Evolutionary conservation across 2,329 filamentous ascomycete genomes (phyloP), one percentile per base, ranked within the genome.

Genomic region (Aspergillus fructus): DNA sequence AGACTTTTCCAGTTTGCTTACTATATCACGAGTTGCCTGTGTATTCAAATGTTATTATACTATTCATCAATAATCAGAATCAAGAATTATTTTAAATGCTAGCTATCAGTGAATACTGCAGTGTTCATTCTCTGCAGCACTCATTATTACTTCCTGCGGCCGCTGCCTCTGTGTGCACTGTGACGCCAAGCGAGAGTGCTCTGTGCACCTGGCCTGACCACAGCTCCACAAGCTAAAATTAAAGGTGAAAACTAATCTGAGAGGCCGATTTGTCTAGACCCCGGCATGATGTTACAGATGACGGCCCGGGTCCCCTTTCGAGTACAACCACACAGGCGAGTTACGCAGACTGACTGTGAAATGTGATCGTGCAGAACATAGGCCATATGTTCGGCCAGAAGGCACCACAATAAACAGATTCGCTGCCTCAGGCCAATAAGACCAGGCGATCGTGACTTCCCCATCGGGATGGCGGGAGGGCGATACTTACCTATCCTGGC

Each of bases 151-250:
- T 30, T 30, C 27, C 27, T 11, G 27, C 27, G 27, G 27, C 27
- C 27, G 27, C 27, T 30, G 27, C 9, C 12, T 43, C 9, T 43
- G 41, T 30, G 24, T 49, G 19, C 19, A 17, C 7, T 30, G 24
- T 49, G 19, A 13, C 33, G 42, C 50, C 50, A 53, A 53, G 42
- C 50, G 5, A 52, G 37, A 33, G 27, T 46, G 50, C 50, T 53
- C 50, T 53, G 50, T 47, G 50, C 50, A 53, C 41, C 12, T 37
- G 49, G 39, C 17, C 49, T 53, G 43, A 34, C 17, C 40, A 53
- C 40, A 37, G 50, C 50, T 53, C 50, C 50, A 53, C 50, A 23
- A 17, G 27, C 50, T 53, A 53, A 53, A 46, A 53, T 46, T 53
- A 47, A 46, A 46, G 42, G 21, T 19, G 30, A 46, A 46, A 30